Percentiles rank a stretch among this genome's conserved stretches.
phyloP scores from a whole-genome alignment of 768 basidiomycete genomes.

The Boletus sp. region DNA sequence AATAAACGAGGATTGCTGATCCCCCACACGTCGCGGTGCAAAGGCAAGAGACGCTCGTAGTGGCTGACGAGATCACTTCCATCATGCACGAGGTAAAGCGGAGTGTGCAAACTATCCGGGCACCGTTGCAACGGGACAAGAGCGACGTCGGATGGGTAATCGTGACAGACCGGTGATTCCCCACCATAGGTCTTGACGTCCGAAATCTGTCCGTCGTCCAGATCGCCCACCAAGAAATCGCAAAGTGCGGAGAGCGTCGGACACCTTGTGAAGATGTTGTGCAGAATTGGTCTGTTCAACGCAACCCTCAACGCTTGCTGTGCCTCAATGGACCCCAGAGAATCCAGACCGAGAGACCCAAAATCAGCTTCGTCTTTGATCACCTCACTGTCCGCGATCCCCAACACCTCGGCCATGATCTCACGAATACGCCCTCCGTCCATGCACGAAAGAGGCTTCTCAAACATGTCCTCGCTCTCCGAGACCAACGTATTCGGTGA shows the following conservation, averaged over 20 bases:
- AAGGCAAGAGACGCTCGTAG: constrained; percentile 42
- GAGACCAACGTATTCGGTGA: constrained; percentile 42
- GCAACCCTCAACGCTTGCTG: constrained; percentile 44
- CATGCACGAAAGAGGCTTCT: neutral
- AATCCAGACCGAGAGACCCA: constrained; percentile 56
- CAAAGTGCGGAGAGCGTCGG: constrained; percentile 29
- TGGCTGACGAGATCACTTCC: constrained; percentile 62
- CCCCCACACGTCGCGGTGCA: too few relatives aligned
- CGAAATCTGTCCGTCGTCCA: neutral
- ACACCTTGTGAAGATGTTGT: too few relatives aligned
- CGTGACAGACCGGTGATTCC: neutral
- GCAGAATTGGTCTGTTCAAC: constrained; percentile 42
- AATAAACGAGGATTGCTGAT: too few relatives aligned
- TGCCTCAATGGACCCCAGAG: constrained; percentile 61
- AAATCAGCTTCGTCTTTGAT: constrained; percentile 48
- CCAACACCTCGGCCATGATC: constrained; percentile 45
- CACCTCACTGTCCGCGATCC: constrained; percentile 25
- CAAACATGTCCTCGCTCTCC: constrained; percentile 20
- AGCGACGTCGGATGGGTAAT: constrained; percentile 25
- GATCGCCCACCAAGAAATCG: constrained; percentile 8
- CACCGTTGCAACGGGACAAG: constrained; percentile 39
- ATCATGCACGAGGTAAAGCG: constrained; percentile 69
- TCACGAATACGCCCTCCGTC: constrained; percentile 29
- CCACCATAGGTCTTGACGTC: neutral
- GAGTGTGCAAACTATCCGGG: too few relatives aligned